A percentile compares a stretch with the other conserved stretches of the same genome.
Conservation (phyloP, 768 basidiomycete genomes). For the Pleurotus tuber-regium region DNA sequence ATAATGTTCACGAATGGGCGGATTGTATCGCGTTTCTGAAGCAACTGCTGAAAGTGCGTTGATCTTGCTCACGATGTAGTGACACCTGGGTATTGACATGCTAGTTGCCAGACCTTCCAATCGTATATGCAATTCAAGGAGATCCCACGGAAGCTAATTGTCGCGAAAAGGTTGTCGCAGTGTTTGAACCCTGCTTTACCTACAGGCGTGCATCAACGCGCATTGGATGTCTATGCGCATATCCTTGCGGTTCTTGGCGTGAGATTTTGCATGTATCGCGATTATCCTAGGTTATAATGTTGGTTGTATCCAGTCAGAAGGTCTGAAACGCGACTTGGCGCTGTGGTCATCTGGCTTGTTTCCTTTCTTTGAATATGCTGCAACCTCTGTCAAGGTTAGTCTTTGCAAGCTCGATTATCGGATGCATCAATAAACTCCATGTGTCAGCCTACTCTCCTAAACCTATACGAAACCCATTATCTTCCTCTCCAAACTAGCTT, state of each 20-base stretch:
- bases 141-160: constrained; percentile 91
- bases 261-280: constrained; percentile 27
- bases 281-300: no score
- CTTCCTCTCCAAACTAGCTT: constrained; percentile 78
- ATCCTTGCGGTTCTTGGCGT: constrained; percentile 91
- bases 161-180: constrained; percentile 92
- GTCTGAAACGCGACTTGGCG: constrained; percentile 79
- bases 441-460: constrained; percentile 78
- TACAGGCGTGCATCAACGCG: constrained; percentile 94
- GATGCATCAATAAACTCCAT: constrained; percentile 7
- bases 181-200: constrained; percentile 98
- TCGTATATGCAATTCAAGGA: constrained; percentile 93
- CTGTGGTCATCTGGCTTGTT: constrained; percentile 96
- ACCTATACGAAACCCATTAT: constrained; percentile 92
- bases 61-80: not conserved
- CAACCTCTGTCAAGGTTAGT: constrained; percentile 93
- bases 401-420: not conserved
- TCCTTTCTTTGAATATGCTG: constrained; percentile 98
- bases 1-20: constrained; percentile 98
- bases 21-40: constrained; percentile 98
- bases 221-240: constrained; percentile 92
- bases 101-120: constrained; percentile 73
- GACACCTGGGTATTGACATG: not conserved
- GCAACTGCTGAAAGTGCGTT: constrained; percentile 81
- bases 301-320: constrained; percentile 70